Evolutionary conservation across 176 grass and related monocot species (phyloP), one percentile per base, ranked within the genome.

Genomic region (Lolium perenne): DNA sequence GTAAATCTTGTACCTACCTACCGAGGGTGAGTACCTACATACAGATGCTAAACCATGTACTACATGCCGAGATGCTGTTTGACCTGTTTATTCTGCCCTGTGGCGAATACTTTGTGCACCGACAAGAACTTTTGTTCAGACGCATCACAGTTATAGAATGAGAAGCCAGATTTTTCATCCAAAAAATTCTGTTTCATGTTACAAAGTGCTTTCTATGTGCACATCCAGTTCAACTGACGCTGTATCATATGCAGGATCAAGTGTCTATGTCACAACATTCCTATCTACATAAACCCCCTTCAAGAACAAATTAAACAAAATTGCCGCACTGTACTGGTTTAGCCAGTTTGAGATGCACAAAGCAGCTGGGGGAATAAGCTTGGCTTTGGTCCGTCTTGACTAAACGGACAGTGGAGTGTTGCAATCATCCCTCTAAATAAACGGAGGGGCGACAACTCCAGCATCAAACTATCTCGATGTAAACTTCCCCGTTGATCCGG

Each of bases 401-500:
- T 58, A 81, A 69, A 50, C 75, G 50, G 83, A 49, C 47, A 1
- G 26, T 53, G 77, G 70, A 75, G 56, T 66, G 61, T 54, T 53
- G 14, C 84, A 63, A 64, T 35, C 18, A 47, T 38, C 80, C 64
- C 45, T 10, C 57, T 76, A 64, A 66, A 87, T 66, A 84, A 53
- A 87, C 53, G n/a, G 69, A 68, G 69, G 67, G 23, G 29, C 63
- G 5, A 47, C 57, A 8, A n/a, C 55, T 71, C 58, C 83, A 68
- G 1, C 69, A 64, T 92, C 62, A 94, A 65, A 94, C 87, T 64
- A 97, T 77, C 81, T 97, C 92, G 20, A 91, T 82, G 60, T 91
- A 85, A 43, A 90, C 79, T 14, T 95, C 81, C 48, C 61, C 68
- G 50, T 86, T 92, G 66, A 96, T 79, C n/a, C 32, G 84, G 35